Evolutionary conservation across 768 basidiomycete genomes (phyloP), one percentile per base, ranked within the genome.

Genomic region (Amanita pseudoporphyria): DNA sequence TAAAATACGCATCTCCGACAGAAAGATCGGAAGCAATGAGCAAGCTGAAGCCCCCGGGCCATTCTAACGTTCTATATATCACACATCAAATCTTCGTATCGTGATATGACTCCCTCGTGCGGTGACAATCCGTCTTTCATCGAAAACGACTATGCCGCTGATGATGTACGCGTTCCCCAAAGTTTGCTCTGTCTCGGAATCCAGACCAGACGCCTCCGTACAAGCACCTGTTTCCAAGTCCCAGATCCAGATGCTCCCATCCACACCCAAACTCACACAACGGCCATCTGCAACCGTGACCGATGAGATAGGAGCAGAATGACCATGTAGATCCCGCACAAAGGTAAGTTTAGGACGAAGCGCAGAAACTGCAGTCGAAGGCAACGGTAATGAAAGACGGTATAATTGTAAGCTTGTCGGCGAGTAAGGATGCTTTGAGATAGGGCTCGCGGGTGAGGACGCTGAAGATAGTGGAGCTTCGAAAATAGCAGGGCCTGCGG

Each of bases 221-320:
- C 72, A 72, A 45, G 67, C 74, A 45, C 65, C 73, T 47, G 70
- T 73, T 61, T 91, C 88, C 28, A 91, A 69, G 65, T 91, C 88
- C 88, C 88, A 91, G 2, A 87, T 84, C 84, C 86, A 88, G 37
- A 91, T 74, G 56, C 77, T 77, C 35, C 86, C 86, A 60, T 87
- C 80, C 30, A 65, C 64, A 7, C 83, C 79, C 16, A 89, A 64
- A 58, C 84, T 83, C 24, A 91, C 83, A 55, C 88, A 91, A 2
- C 88, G 78, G 19, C 88, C 88, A 62, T 91, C 88, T 24, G 88
- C 79, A 31, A 91, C 70, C 13, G 83, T 75, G 18, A 91, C 71
- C 3, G 83, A 76, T 3, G 73, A 74, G 19, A 88, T 72, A 5
- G 82, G 76, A 6, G 82, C 81, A 1, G 69, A 67, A 42, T 84